Base-by-base conservation (phyloP, 441 rosid species). In the Hura crepitans region DNA sequence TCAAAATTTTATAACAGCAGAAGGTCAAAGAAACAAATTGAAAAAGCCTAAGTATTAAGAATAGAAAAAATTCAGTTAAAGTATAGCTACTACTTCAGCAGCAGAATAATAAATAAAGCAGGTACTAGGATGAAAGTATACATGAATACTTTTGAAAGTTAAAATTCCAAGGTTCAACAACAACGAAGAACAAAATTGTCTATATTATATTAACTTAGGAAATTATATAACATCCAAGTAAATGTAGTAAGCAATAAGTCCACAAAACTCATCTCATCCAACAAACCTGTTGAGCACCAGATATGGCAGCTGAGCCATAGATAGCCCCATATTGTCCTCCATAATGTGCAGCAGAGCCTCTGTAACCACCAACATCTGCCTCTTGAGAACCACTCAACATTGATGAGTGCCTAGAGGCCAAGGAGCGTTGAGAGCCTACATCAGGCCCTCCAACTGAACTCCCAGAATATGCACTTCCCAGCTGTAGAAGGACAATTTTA, bases 341-440 rank as follows among this genome's bases (percentile, higher is more conserved):
- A 35, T 88, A 93, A 78, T 88, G 95, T 74, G 86, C 80, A 17
- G 87, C 79, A 37, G 87, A 88, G 65, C 87, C 70, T 80, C 96
- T 86, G 73, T 87, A 91, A 2, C 87, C 90, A 70, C 85, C 83
- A 66, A 77, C 77, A 56, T 94, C 96, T 18, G 78, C 81, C 70
- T 90, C 97, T 71, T 86, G 96, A 62, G 89, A 65, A 68, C 74
- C 81, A 69, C 85, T 85, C 20, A 86, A 59, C 23, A 87, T 72
- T 42, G 95, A 79, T 0, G 87, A 81, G 79, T 88, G 93, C 64
- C 89, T 89, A 77, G 91, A 77, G 50, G 85, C 75, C 77, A 87
- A 70, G 14, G 91, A 81, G 66, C 77, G 82, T 51, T 89, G 97
- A 75, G 98, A 81, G 12, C 83, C 82, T 33, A 83, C 89, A 75